A percentile compares a stretch with the other conserved stretches of the same genome.
Conservation (phyloP, 2,329 filamentous ascomycete genomes). For the Fusarium luffae region DNA sequence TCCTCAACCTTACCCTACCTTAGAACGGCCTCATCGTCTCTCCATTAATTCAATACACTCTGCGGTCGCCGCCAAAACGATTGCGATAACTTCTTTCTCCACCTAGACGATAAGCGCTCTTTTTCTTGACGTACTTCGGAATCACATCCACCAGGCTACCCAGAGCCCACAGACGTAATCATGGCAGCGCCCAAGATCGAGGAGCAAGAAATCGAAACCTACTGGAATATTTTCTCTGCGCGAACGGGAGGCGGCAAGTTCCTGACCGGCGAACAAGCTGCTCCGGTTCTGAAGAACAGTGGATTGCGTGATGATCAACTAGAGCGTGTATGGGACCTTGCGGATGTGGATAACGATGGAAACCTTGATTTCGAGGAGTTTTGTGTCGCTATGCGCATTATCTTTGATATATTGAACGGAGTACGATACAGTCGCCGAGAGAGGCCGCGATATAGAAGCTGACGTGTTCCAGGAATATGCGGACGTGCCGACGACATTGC, state of each 20-base stretch:
- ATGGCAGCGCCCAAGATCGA: slow-evolving; percentile 70
- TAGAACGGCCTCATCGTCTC: slow-evolving; percentile 22
- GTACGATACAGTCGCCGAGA: slow-evolving; percentile 57
- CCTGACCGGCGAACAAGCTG: slow-evolving; percentile 70
- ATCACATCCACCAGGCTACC: not conserved
- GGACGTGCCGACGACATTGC: slow-evolving; percentile 86
- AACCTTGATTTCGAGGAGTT: slow-evolving; percentile 99
- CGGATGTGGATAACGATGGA: slow-evolving; percentile 96
- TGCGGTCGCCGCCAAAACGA: slow-evolving; percentile 31
- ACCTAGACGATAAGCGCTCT: not conserved
- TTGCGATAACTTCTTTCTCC: slow-evolving; percentile 8
- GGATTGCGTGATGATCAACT: slow-evolving; percentile 78
- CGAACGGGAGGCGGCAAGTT: slow-evolving; percentile 69
- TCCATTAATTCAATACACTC: slow-evolving; percentile 12
- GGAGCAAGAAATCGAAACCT: slow-evolving; percentile 71
- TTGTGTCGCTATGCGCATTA: slow-evolving; percentile 97
- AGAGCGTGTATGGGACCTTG: slow-evolving; percentile 97
- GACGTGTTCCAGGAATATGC: slow-evolving; percentile 75
- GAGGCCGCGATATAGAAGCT: slow-evolving; percentile 20
- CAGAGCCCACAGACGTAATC: slow-evolving; percentile 41
- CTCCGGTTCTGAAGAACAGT: slow-evolving; percentile 72
- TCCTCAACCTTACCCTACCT: slow-evolving; percentile 19
- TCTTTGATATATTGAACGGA: slow-evolving; percentile 97
- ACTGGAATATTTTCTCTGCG: slow-evolving; percentile 72
- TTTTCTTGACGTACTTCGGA: not conserved